Base-by-base conservation (phyloP, 768 basidiomycete genomes). In the Boletus sp. region DNA sequence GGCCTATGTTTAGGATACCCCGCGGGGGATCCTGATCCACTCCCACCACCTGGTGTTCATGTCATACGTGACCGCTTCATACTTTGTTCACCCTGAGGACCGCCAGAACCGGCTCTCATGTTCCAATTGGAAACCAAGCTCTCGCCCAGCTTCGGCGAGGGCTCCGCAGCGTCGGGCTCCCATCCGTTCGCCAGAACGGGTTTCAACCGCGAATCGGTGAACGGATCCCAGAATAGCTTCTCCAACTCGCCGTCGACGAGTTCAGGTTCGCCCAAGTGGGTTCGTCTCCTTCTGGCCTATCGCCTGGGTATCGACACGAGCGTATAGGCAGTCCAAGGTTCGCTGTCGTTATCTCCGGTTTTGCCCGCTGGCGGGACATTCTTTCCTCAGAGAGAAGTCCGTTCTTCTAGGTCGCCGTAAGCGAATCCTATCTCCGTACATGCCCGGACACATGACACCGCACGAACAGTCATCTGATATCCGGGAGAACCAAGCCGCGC, bases 391-490 rank as follows among this genome's bases (percentile, higher is more conserved):
- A 49, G 42, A 11, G 0, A 48, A 37, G 48, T 29, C 32, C 1
- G 15, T 39, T 58, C 53, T 56, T 54, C 47, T 6, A 35, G 17
- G 42, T 50, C 37, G 3, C 46, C 41, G 35, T 17, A 50, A 47
- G 32, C 8, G 11, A 50, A 24, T 15, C 4, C 42, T 50, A 57
- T 53, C 46, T 59, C 46, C 45, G 48, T 39, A 33, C 47, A 39
- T 29, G 20, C 46, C 57, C 50, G 55, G 33, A 52, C 63, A 48
- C 46, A 37, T 54, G 48, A 52, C 28, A 33, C 33, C 28, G 46
- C 50, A 7, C 24, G 51, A 18, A 56, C 20, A 39, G 50, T 67
- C 58, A 64, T 59, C 57, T 62, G 65, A 65, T 56, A 52, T 32
- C 20, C n/a, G 28, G 55, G 37, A 39, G 50, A 45, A 53, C 15